A percentile compares a stretch with the other conserved stretches of the same genome.
Evolutionary conservation across 805 yeast genomes (phyloP).

Genomic region (Candida oleophila): DNA sequence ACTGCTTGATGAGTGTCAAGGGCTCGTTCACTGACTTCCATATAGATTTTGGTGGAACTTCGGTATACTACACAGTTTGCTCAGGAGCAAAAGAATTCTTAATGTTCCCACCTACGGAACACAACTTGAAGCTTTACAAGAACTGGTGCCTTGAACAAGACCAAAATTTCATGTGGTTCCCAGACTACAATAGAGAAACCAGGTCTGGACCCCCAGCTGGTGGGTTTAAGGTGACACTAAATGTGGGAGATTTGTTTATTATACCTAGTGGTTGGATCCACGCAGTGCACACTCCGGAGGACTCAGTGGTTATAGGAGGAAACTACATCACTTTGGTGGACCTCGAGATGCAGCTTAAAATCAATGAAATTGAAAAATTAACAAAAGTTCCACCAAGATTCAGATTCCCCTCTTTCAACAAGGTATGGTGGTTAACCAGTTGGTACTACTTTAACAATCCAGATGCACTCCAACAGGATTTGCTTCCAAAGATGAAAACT

Average conservation of each 20-base stretch:
- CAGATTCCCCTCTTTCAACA: slow-evolving; percentile 74
- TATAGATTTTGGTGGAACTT: slow-evolving; percentile 88
- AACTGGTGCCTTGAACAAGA: slow-evolving; percentile 70
- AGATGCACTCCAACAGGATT: slow-evolving; percentile 18
- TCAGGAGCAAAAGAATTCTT: slow-evolving; percentile 74
- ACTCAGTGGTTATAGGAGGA: slow-evolving; percentile 84
- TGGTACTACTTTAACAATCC: slow-evolving; percentile 36
- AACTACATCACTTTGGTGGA: slow-evolving; percentile 72
- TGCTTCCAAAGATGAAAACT: slow-evolving; percentile 2
- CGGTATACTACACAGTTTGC: slow-evolving; percentile 82
- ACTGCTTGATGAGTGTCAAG: slow-evolving; percentile 81
- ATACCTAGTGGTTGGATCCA: slow-evolving; percentile 95
- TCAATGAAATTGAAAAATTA: slow-evolving; percentile 59
- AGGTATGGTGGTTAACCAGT: slow-evolving; percentile 67
- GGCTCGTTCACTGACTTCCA: slow-evolving; percentile 88
- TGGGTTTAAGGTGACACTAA: slow-evolving; percentile 55
- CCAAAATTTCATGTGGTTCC: slow-evolving; percentile 66
- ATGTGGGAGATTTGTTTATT: slow-evolving; percentile 70
- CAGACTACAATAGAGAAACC: slow-evolving; percentile 37
- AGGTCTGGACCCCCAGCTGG: slow-evolving; percentile 25
- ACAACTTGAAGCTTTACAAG: slow-evolving; percentile 60
- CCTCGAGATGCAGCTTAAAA: slow-evolving; percentile 59
- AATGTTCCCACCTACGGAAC: slow-evolving; percentile 72
- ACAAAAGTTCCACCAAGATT: slow-evolving; percentile 76
- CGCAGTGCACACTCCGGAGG: slow-evolving; percentile 79